These are phyloP conservation scores for Candida peoriensis DNA, from an alignment of 805 yeast species.

Conservation along the genomic window DNA sequence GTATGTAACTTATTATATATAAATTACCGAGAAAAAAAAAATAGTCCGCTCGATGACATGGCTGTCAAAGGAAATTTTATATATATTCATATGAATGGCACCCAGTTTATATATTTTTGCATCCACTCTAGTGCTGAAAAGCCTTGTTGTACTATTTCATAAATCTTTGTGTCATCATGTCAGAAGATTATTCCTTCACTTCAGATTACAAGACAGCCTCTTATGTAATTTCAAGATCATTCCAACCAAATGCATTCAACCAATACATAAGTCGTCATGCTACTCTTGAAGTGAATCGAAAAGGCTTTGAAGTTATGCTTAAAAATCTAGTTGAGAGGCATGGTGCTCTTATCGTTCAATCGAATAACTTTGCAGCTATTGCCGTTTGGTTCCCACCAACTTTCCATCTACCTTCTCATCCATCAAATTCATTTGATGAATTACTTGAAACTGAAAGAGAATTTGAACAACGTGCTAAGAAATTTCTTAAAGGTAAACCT, in stretches of 20 bases:
- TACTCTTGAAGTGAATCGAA: constrained; percentile 11
- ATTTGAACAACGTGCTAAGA: constrained; percentile 3
- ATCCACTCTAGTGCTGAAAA: too few species aligned
- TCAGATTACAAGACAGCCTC: constrained; percentile 31
- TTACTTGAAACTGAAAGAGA: constrained; percentile 6
- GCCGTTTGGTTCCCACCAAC: constrained; percentile 21
- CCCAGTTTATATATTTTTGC: too few species aligned
- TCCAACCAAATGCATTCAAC: constrained; percentile 17
- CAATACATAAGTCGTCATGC: constrained; percentile 11
- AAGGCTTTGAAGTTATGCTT: constrained; percentile 12
- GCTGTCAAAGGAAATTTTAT: too few species aligned
- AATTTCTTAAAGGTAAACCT: constrained; percentile 2
- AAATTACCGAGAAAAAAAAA: too few species aligned
- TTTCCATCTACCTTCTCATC: constrained; percentile 1
- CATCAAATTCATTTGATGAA: constrained; percentile 6
- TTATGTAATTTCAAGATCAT: constrained; percentile 15
- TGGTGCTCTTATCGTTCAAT: constrained; percentile 10
- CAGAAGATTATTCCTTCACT: constrained; percentile 39
- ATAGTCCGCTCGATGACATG: too few species aligned
- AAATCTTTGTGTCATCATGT: neutral
- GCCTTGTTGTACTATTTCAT: too few species aligned
- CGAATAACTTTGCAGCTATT: constrained; percentile 13
- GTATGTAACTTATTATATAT: too few species aligned
- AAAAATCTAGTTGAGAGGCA: constrained; percentile 9
- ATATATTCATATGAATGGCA: too few species aligned